Conservation (phyloP, 2,329 filamentous ascomycete species). For the Trichoderma sp. region DNA sequence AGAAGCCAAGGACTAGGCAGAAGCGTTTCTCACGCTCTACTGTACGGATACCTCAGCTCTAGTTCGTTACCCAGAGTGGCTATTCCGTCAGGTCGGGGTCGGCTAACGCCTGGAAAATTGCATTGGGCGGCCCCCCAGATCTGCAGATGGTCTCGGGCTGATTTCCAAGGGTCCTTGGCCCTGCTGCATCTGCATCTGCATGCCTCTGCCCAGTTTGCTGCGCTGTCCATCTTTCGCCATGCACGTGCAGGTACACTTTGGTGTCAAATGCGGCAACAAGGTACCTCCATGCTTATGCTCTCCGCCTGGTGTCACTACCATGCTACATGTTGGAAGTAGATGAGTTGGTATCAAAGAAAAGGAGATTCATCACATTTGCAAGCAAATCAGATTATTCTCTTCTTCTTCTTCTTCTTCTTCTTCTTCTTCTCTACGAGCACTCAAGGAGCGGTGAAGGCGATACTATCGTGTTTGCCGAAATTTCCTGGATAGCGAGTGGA, state of each 20-base stretch:
- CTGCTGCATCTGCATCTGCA: not conserved
- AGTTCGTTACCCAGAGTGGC: not conserved
- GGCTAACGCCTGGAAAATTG: not conserved
- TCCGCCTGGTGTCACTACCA: not conserved
- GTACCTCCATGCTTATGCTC: not conserved
- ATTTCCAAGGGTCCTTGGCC: not conserved
- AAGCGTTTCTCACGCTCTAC: not conserved
- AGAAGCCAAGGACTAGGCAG: slow-evolving; percentile 5
- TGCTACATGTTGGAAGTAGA: not conserved
- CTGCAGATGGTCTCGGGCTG: not conserved
- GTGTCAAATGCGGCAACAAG: not conserved
- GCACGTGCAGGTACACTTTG: not conserved
- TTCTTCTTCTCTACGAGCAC: not conserved
- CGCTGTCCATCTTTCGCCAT: not conserved
- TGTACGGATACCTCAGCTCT: not conserved
- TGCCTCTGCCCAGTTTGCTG: not conserved
- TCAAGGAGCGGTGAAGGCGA: slow-evolving; percentile 15
- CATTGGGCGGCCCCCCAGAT: not conserved
- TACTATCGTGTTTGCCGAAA: not conserved
- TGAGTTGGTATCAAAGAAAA: not conserved
- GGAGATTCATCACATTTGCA: not conserved
- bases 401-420: no score
- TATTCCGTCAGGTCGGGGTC: not conserved
- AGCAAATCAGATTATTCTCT: no score
- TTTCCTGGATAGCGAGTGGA: not conserved